Evolutionary conservation across 176 grass and related monocot species (phyloP), one percentile per base, ranked within the genome.

Genomic region (Cocos nucifera): DNA sequence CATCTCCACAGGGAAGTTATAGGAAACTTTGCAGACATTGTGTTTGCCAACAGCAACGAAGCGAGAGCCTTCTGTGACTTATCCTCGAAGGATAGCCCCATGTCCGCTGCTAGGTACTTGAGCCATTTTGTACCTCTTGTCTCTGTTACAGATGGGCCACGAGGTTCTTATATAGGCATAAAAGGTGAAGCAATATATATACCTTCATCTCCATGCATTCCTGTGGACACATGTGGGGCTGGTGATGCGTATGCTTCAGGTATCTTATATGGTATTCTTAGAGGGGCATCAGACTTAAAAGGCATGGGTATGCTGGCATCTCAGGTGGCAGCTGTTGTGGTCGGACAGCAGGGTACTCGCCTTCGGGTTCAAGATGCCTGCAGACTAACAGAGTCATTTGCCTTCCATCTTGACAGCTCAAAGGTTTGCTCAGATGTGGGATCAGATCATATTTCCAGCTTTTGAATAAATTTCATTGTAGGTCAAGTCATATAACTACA

Each of bases 111-210:
- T 9, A 78, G 76, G 72, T 79, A 88, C 75, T 78, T 92, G 57
- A 88, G 87, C 70, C 84, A 98, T 69, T 78, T 70, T 6, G 62
- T 98, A 22, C 84, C 93, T 1, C 69, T 98, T 29, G 93, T 92
- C 15, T 92, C 87, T 1, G 87, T 91, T 44, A 92, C 93, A 0
- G 93, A 98, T 22, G 93, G 93, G 4, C 63, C 55, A 15, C 62
- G 75, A 4, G 93, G 93, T 14, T 98, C 93, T 15, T 98, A 88
- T 48, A 86, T 98, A 15, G 78, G 84, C 17, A 72, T 88, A 62
- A 98, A 86, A 78, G 93, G 84, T 22, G 87, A 92, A 85, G 84
- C 69, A 51, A 87, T 98, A 72, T 88, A 88, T 75, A 80, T 98
- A 19, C 87, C 93, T 51, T 81, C 93, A 22, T 63, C 81, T 28